Evolutionary conservation across 1,139 yeast genomes (phyloP).

Genomic region (Debaryomyces psychrophilus): DNA sequence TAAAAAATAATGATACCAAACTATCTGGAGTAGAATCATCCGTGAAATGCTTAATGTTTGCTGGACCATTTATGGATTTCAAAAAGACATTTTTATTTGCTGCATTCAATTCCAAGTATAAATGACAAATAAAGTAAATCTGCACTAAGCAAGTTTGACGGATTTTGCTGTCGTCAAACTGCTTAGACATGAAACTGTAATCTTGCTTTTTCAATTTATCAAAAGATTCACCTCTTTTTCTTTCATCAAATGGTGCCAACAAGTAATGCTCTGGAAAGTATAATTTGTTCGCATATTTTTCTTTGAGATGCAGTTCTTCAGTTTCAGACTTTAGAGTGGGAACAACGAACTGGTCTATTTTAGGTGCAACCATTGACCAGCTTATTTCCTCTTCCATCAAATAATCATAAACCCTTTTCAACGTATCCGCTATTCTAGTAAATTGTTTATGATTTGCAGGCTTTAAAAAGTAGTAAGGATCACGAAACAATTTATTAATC

Average conservation of each 20-base stretch:
- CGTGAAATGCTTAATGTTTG: constrained; percentile 38
- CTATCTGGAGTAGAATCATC: constrained; percentile 37
- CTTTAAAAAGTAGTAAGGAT: constrained; percentile 39
- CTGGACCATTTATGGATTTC: constrained; percentile 27
- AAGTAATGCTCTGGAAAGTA: constrained; percentile 46
- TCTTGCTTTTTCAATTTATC: constrained; percentile 31
- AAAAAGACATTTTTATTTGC: constrained; percentile 30
- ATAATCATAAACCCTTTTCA: constrained; percentile 30
- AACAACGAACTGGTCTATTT: constrained; percentile 23
- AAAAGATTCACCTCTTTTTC: constrained; percentile 18
- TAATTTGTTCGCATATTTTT: constrained; percentile 25
- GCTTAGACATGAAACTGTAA: constrained; percentile 27
- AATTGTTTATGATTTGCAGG: constrained; percentile 27
- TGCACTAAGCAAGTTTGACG: constrained; percentile 36
- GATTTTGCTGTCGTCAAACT: constrained; percentile 31
- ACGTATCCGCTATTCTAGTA: constrained; percentile 25
- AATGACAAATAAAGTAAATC: constrained; percentile 34
- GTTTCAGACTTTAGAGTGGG: constrained; percentile 19
- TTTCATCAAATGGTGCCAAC: constrained; percentile 31
- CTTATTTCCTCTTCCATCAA: constrained; percentile 36
- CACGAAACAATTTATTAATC: constrained; percentile 36
- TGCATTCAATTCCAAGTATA: constrained; percentile 34
- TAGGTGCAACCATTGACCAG: constrained; percentile 19
- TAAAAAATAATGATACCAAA: constrained; percentile 24
- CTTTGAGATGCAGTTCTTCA: constrained; percentile 22